These are phyloP conservation scores for Oryza nivara DNA, from an alignment of 176 grass and related monocot genomes.

Conservation along the genomic window DNA sequence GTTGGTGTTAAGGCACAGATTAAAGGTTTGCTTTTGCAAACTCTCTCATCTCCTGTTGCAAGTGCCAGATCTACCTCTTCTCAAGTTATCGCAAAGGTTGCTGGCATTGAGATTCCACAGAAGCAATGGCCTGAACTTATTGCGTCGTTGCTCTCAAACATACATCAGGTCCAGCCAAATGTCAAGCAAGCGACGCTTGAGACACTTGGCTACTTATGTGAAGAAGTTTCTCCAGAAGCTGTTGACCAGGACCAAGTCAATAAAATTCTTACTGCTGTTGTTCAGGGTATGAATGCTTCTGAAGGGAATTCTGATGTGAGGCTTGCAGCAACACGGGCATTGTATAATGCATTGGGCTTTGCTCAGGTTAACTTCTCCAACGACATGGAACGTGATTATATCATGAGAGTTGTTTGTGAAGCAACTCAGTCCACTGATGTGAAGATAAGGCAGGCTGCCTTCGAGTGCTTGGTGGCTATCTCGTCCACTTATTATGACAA, in stretches of 20 bases:
- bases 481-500: conserved; percentile 85
- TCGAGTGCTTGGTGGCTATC: conserved; percentile 88
- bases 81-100: conserved; percentile 85
- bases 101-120: conserved; percentile 78
- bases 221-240: conserved; percentile 74
- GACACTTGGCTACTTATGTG: conserved; percentile 86
- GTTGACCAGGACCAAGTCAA: conserved; percentile 88
- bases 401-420: conserved; percentile 87
- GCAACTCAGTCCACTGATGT: conserved; percentile 64
- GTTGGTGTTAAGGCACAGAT: conserved; percentile 66
- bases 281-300: conserved; percentile 90
- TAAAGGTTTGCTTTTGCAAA: conserved; percentile 66
- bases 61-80: conserved; percentile 84
- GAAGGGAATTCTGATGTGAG: conserved; percentile 77
- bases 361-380: conserved; percentile 84
- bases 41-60: conserved; percentile 71
- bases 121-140: conserved; percentile 89
- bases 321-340: conserved; percentile 71
- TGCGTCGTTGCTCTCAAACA: conserved; percentile 66
- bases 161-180: conserved; percentile 76
- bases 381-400: conserved; percentile 92
- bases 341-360: conserved; percentile 87
- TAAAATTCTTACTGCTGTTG: conserved; percentile 86
- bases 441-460: conserved; percentile 85
- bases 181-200: conserved; percentile 78